Percentiles rank a stretch among this genome's conserved stretches.
phyloP scores from a whole-genome alignment of 208 protist species.

The Angomonas deanei region DNA sequence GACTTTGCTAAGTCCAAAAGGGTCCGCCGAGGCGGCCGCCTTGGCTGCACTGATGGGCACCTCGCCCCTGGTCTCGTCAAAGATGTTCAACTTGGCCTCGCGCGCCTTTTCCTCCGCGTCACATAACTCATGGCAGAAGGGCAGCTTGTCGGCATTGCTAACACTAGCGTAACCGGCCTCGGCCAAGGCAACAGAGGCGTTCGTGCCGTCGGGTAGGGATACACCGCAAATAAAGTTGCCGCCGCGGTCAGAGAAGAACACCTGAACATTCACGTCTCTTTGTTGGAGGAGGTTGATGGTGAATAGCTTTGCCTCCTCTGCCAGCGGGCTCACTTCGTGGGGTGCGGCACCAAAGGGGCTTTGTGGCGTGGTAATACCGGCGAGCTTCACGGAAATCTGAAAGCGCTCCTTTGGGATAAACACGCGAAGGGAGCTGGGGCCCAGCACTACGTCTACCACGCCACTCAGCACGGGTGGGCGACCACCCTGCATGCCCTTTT shows the following conservation, averaged over 20 bases:
- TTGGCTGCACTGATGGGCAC: slow-evolving; percentile 65
- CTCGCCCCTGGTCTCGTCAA: slow-evolving; percentile 26
- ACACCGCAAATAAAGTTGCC: slow-evolving; percentile 86
- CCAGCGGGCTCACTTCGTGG: slow-evolving; percentile 50
- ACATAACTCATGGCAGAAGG: slow-evolving; percentile 62
- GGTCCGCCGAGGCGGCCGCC: slow-evolving; percentile 40
- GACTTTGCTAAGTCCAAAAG: slow-evolving; percentile 25
- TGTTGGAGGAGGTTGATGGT: slow-evolving; percentile 63
- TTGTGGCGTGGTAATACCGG: slow-evolving; percentile 74
- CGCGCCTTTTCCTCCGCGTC: slow-evolving; percentile 65
- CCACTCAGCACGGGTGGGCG: slow-evolving; percentile 66
- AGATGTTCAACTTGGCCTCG: slow-evolving; percentile 51
- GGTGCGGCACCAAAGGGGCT: slow-evolving; percentile 28
- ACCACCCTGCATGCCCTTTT: slow-evolving; percentile 82
- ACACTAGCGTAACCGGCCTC: slow-evolving; percentile 75
- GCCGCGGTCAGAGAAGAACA: slow-evolving; percentile 71
- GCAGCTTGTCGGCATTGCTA: slow-evolving; percentile 62
- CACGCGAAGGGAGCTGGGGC: slow-evolving; percentile 75
- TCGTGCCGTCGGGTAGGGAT: slow-evolving; percentile 55
- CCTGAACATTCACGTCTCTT: slow-evolving; percentile 77
- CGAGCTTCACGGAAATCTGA: slow-evolving; percentile 81
- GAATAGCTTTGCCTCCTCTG: slow-evolving; percentile 74
- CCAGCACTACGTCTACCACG: slow-evolving; percentile 78
- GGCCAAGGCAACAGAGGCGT: slow-evolving; percentile 64
- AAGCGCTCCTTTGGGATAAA: slow-evolving; percentile 87